These are phyloP conservation scores for Hanseniaspora jakobsenii DNA, from an alignment of 805 yeast species.

Conservation along the genomic window DNA sequence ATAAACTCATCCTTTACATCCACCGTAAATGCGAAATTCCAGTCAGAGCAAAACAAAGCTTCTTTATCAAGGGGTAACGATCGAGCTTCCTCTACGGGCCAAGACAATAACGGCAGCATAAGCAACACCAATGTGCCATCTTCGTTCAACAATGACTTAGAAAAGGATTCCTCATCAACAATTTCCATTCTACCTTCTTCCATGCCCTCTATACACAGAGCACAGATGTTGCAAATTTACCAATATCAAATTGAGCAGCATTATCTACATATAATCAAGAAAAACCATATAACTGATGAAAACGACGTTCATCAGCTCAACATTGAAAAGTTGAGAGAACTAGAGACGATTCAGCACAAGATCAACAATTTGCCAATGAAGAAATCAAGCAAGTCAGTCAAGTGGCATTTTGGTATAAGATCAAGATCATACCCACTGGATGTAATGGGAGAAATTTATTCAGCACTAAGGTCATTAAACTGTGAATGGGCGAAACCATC, in stretches of 20 bases:
- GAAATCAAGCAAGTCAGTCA: conserved; percentile 59
- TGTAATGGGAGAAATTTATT: conserved; percentile 95
- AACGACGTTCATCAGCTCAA: conserved; percentile 39
- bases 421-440: conserved; percentile 92
- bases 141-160: conserved; percentile 20
- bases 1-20: too few relatives aligned
- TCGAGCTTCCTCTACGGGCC: too few relatives aligned
- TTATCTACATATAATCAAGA: conserved; percentile 11
- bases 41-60: too few relatives aligned
- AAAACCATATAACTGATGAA: conserved; percentile 23
- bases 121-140: conserved; percentile 14
- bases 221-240: conserved; percentile 53
- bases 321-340: conserved; percentile 24
- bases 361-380: conserved; percentile 29
- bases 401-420: conserved; percentile 98
- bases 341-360: conserved; percentile 13
- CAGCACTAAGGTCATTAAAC: conserved; percentile 84
- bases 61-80: too few relatives aligned
- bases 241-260: conserved; percentile 14
- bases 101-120: too few relatives aligned
- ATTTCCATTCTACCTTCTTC: conserved; percentile 91
- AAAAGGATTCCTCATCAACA: conserved; percentile 43
- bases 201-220: conserved; percentile 85
- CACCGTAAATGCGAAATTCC: too few relatives aligned
- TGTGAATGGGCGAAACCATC: conserved; percentile 97